phyloP scores from a whole-genome alignment of 2,329 filamentous ascomycete species.

The Paracamarosporium sp. region DNA sequence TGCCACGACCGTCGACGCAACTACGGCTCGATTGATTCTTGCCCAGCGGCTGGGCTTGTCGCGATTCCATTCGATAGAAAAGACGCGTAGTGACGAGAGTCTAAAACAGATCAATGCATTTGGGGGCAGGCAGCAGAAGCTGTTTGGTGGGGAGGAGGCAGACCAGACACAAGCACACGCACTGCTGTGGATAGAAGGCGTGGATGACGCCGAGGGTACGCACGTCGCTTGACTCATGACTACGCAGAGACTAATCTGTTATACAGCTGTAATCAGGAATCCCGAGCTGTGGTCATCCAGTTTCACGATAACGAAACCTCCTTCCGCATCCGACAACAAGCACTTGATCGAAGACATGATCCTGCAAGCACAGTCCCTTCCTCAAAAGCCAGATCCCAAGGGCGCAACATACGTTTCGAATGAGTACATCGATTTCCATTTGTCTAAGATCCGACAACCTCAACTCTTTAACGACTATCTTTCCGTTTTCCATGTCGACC shows the following conservation, averaged over 20 bases:
- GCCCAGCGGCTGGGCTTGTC: slow-evolving; percentile 59
- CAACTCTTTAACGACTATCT: slow-evolving; percentile 39
- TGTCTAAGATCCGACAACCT: slow-evolving; percentile 26
- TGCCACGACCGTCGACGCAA: slow-evolving; percentile 41
- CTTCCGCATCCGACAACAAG: slow-evolving; percentile 40
- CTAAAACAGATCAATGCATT: slow-evolving; percentile 56
- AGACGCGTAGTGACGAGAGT: slow-evolving; percentile 45
- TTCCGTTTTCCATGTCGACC: slow-evolving; percentile 14
- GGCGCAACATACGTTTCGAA: slow-evolving; percentile 31
- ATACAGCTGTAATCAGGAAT: slow-evolving; percentile 33
- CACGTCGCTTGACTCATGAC: neutral
- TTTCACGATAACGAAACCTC: slow-evolving; percentile 43
- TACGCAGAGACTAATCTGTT: slow-evolving; percentile 19
- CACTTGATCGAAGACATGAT: slow-evolving; percentile 46
- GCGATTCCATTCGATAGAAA: slow-evolving; percentile 54
- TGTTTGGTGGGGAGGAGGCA: slow-evolving; percentile 46
- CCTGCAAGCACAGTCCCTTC: slow-evolving; percentile 41
- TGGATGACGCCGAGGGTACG: slow-evolving; percentile 44
- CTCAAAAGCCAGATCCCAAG: slow-evolving; percentile 32
- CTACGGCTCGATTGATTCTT: slow-evolving; percentile 57
- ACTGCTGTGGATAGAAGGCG: slow-evolving; percentile 51
- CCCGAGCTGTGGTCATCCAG: slow-evolving; percentile 20
- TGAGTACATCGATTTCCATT: slow-evolving; percentile 27
- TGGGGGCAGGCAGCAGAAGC: slow-evolving; percentile 47
- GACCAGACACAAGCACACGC: slow-evolving; percentile 32